phyloP scores from a whole-genome alignment of 73 alveolate species.

The Halteria grandinella region DNA sequence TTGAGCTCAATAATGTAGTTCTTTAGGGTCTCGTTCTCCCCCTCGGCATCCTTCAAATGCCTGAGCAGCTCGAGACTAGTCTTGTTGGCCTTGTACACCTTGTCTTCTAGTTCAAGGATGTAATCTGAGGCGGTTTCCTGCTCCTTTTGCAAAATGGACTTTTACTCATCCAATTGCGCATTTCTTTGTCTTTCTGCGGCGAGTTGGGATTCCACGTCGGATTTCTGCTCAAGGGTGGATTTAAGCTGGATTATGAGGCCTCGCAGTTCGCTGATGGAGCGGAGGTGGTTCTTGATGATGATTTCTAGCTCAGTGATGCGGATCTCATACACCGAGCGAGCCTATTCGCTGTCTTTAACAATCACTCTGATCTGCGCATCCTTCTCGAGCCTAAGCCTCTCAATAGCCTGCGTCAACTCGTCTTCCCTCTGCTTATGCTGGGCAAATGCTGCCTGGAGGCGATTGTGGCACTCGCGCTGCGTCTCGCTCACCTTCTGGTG shows the following conservation, averaged over 20 bases:
- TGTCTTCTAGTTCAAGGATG: slow-evolving; percentile 66
- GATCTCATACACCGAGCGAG: slow-evolving; percentile 16
- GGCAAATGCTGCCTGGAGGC: too few relatives aligned
- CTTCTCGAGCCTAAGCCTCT: slow-evolving; percentile 19
- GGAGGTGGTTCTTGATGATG: background rate
- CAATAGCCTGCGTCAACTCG: background rate
- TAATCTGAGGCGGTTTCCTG: slow-evolving; percentile 60
- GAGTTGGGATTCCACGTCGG: slow-evolving; percentile 53
- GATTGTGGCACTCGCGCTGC: background rate
- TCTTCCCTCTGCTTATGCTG: too few relatives aligned
- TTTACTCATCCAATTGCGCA: slow-evolving; percentile 36
- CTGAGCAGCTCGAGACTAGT: slow-evolving; percentile 58
- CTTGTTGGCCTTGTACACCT: slow-evolving; percentile 58
- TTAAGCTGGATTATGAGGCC: slow-evolving; percentile 22
- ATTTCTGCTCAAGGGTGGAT: slow-evolving; percentile 34
- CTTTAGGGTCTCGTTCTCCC: slow-evolving; percentile 60
- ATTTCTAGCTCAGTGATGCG: slow-evolving; percentile 33
- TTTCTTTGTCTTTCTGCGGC: slow-evolving; percentile 7
- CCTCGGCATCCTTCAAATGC: slow-evolving; percentile 65
- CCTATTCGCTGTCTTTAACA: slow-evolving; percentile 28
- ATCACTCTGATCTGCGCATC: slow-evolving; percentile 22
- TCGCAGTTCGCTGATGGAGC: slow-evolving; percentile 6
- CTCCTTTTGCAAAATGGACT: slow-evolving; percentile 58
- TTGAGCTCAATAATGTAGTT: slow-evolving; percentile 62
- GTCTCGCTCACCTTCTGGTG: background rate